These are phyloP conservation scores for Rhodotorula sp. DNA, from an alignment of 1,284 basidiomycete species.

Conservation along the genomic window DNA sequence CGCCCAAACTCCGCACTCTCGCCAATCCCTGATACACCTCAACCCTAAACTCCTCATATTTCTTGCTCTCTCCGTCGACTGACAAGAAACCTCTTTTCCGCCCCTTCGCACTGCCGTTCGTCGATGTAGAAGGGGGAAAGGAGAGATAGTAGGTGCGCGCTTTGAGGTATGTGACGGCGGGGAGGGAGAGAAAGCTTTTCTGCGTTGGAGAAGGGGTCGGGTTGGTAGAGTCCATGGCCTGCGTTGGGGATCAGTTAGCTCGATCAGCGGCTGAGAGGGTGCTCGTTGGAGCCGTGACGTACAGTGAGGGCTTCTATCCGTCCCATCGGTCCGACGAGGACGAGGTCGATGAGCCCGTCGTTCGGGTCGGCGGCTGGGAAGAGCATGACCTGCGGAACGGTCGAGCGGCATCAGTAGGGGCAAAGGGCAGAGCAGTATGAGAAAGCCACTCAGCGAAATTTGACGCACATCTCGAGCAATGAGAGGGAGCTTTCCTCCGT, in stretches of 20 bases:
- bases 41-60: slow-evolving; percentile 76
- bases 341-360: slow-evolving; percentile 77
- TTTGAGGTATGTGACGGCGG: slow-evolving; percentile 38
- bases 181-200: slow-evolving; percentile 59
- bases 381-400: slow-evolving; percentile 67
- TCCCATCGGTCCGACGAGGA: slow-evolving; percentile 55
- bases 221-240: slow-evolving; percentile 54
- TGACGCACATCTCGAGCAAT: slow-evolving; percentile 45
- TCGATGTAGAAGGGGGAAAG: slow-evolving; percentile 51
- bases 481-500: slow-evolving; percentile 56
- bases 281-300: not conserved
- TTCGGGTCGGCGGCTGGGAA: slow-evolving; percentile 77
- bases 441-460: too few relatives aligned
- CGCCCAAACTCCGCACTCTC: slow-evolving; percentile 15
- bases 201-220: slow-evolving; percentile 52
- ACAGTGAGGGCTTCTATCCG: slow-evolving; percentile 24
- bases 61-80: slow-evolving; percentile 80
- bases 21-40: slow-evolving; percentile 71
- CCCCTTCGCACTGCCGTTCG: slow-evolving; percentile 40
- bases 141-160: slow-evolving; percentile 47
- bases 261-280: too few relatives aligned
- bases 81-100: slow-evolving; percentile 6
- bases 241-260: too few relatives aligned
- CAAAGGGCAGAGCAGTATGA: not conserved
- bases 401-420: not conserved